Percentiles rank a stretch among this genome's conserved stretches.
Conservation (phyloP, 768 basidiomycete genomes). For the Trametes villosa region DNA sequence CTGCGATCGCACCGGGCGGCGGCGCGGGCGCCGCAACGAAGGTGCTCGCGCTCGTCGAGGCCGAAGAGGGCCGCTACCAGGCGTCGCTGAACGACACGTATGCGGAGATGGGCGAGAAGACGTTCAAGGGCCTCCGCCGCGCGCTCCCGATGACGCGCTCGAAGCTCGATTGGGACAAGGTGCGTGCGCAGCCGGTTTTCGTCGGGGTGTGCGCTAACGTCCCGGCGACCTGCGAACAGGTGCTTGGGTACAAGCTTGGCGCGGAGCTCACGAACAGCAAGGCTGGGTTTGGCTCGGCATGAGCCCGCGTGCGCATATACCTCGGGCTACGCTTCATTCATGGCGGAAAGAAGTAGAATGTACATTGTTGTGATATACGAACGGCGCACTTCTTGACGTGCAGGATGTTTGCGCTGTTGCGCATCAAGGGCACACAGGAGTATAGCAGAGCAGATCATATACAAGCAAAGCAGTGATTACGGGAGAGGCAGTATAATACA, state of each 20-base stretch:
- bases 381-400: too few species aligned
- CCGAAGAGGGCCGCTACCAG: constrained; percentile 83
- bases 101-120: constrained; percentile 89
- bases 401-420: too few species aligned
- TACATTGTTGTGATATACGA: constrained; percentile 20
- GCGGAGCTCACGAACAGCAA: constrained; percentile 75
- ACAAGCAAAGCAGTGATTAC: neutral
- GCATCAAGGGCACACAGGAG: too few species aligned
- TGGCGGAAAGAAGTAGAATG: constrained; percentile 11
- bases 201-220: neutral
- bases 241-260: constrained; percentile 71
- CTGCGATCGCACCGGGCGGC: constrained; percentile 56
- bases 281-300: constrained; percentile 47
- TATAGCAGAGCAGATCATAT: too few species aligned
- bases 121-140: constrained; percentile 88
- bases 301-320: neutral
- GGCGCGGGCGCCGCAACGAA: constrained; percentile 63
- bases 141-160: constrained; percentile 91
- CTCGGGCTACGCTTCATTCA: neutral
- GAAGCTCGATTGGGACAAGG: constrained; percentile 97
- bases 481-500: neutral
- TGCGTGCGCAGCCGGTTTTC: constrained; percentile 31
- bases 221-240: constrained; percentile 38
- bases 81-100: constrained; percentile 80
- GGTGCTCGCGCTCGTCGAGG: constrained; percentile 78